Evolutionary conservation across 1,284 basidiomycete species (phyloP).

Genomic region (Somion occarium): DNA sequence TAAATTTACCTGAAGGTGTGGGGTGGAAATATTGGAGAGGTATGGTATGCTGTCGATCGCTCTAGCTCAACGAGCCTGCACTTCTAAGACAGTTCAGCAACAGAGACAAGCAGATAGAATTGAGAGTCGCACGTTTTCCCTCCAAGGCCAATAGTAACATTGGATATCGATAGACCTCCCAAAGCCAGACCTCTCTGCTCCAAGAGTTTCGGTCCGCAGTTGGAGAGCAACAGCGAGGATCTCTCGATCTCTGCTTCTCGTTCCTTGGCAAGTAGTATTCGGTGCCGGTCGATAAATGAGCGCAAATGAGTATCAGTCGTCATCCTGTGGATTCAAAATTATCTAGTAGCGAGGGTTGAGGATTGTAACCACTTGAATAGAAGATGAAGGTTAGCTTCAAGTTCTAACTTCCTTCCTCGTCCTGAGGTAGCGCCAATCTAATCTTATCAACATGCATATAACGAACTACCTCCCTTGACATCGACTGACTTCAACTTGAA

Average conservation of each 20-base stretch:
- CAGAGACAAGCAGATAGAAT: neutral
- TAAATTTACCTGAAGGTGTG: slow-evolving; percentile 71
- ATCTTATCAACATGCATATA: too few relatives aligned
- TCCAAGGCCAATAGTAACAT: slow-evolving; percentile 78
- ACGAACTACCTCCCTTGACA: too few relatives aligned
- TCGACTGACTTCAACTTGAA: too few relatives aligned
- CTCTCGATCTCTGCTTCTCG: slow-evolving; percentile 81
- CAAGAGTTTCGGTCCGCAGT: slow-evolving; percentile 79
- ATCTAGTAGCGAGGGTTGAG: too few relatives aligned
- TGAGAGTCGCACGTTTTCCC: slow-evolving; percentile 78
- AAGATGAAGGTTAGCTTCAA: too few relatives aligned
- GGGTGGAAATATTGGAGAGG: slow-evolving; percentile 69
- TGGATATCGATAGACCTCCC: slow-evolving; percentile 65
- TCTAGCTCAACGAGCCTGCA: slow-evolving; percentile 82
- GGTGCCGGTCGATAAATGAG: slow-evolving; percentile 71
- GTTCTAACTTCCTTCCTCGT: too few relatives aligned
- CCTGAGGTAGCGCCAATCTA: too few relatives aligned
- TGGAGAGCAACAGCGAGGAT: slow-evolving; percentile 75
- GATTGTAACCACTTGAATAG: too few relatives aligned
- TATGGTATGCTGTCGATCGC: slow-evolving; percentile 77
- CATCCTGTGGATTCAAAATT: too few relatives aligned
- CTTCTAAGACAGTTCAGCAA: slow-evolving; percentile 23
- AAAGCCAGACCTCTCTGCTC: slow-evolving; percentile 86
- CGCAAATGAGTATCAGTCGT: slow-evolving; percentile 39
- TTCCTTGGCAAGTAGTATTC: slow-evolving; percentile 65